Evolutionary conservation across 176 grass and related monocot species (phyloP), one percentile per base, ranked within the genome.

Genomic region (Puya raimondii): DNA sequence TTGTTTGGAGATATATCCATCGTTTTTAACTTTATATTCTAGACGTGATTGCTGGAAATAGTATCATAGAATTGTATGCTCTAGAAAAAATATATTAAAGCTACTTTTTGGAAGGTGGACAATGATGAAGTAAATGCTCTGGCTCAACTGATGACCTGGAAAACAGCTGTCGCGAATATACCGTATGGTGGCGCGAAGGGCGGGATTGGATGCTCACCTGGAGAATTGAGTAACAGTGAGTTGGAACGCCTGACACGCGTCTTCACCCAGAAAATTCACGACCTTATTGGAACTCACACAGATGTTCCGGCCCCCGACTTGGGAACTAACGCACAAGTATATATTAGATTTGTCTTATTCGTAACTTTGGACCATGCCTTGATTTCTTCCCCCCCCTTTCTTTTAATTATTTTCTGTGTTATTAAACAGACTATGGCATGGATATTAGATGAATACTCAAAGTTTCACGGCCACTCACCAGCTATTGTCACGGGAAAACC

Each of bases 81-180:
- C 33, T 42, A 42, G 33, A 42, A 42, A 42, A 42, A 61, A 21
- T 18, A 10, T 61, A 10, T 61, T 61, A 9, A 65, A 17, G 16
- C n/a, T 64, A 49, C 3, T 15, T 57, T 12, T 29, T 63, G 21
- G 49, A 53, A 99, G 94, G 94, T 93, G 81, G 94, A 93, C 50
- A 84, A 77, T 17, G 94, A 93, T 72, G 94, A 99, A 81, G 94
- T 99, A 61, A 99, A 93, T 49, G 94, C 94, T 11, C 85, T 99
- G 79, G 94, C 94, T 51, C 94, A 99, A 64, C 72, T 99, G 64
- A 99, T 99, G 94, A 97, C 94, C 71, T 97, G 94, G 94, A 97
- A 97, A 57, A 97, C 94, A 58, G 94, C 89, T 2, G 94, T 97
- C 25, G 94, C 89, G 12, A 82, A 88, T 2, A 72, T 97, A 27